phyloP scores from a whole-genome alignment of 192 early-diverging fungal genomes.

The Coemansia sp. region DNA sequence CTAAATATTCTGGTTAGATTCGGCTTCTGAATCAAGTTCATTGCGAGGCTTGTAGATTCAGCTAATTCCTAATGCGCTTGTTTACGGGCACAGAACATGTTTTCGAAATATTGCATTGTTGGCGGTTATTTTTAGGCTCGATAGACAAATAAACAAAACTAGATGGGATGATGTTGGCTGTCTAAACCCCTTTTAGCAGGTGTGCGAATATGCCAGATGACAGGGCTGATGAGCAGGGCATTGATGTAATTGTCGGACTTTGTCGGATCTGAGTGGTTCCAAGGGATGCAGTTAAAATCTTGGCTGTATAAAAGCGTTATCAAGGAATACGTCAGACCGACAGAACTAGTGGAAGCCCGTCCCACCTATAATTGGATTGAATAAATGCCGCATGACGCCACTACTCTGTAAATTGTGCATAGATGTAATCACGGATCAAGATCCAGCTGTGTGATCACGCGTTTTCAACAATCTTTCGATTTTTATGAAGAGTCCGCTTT shows the following conservation, averaged over 20 bases:
- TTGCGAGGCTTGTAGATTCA: background rate
- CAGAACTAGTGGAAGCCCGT: slow-evolving; percentile 33
- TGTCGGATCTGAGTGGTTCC: too few relatives aligned
- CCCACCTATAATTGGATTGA: slow-evolving; percentile 33
- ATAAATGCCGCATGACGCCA: slow-evolving; percentile 33
- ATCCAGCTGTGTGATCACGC: too few relatives aligned
- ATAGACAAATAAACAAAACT: slow-evolving; percentile 8
- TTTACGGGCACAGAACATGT: background rate
- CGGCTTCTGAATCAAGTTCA: background rate
- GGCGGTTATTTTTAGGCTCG: background rate
- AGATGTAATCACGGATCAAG: slow-evolving; percentile 12
- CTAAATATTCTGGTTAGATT: background rate
- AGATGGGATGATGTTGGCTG: too few relatives aligned
- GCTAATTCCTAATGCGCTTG: slow-evolving; percentile 11
- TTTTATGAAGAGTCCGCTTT: background rate
- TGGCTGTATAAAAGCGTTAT: too few relatives aligned
- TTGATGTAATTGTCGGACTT: too few relatives aligned
- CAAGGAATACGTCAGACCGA: slow-evolving; percentile 3
- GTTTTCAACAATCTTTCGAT: too few relatives aligned
- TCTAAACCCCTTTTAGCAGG: too few relatives aligned
- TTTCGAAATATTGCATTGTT: background rate
- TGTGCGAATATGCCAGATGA: too few relatives aligned
- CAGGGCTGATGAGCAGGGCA: too few relatives aligned
- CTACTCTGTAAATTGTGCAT: slow-evolving; percentile 26
- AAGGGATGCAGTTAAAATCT: too few relatives aligned